phyloP scores from a whole-genome alignment of 306 rosid species.

The Medicago arabica region DNA sequence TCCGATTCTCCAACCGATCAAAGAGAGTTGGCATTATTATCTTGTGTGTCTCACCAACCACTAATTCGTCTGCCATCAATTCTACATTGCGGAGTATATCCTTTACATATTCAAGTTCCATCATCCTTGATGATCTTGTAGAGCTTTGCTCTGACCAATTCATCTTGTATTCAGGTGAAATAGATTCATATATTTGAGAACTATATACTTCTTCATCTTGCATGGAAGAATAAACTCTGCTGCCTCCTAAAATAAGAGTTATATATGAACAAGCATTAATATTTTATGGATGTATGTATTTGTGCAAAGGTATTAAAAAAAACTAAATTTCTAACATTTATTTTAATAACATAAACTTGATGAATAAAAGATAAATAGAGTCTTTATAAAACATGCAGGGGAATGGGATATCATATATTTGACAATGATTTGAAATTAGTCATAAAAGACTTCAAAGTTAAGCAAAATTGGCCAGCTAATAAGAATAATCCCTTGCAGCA shows the following conservation, averaged over 20 bases:
- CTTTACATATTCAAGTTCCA: slow-evolving; percentile 70
- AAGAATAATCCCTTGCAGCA: background rate
- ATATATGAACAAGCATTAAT: background rate
- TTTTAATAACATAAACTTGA: too few species aligned
- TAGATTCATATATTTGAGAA: slow-evolving; percentile 47
- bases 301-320: too few species aligned
- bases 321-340: too few species aligned
- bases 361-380: too few species aligned
- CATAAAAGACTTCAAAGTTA: too few species aligned
- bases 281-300: too few species aligned
- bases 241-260: slow-evolving; percentile 45
- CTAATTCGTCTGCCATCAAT: slow-evolving; percentile 52
- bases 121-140: slow-evolving; percentile 44
- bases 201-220: slow-evolving; percentile 53
- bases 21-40: slow-evolving; percentile 61
- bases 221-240: slow-evolving; percentile 47
- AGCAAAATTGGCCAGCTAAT: too few species aligned
- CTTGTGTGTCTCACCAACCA: slow-evolving; percentile 42
- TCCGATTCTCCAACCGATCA: slow-evolving; percentile 56
- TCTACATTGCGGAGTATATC: slow-evolving; percentile 58
- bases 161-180: slow-evolving; percentile 38
- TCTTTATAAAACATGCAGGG: too few species aligned
- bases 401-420: too few species aligned
- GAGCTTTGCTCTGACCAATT: slow-evolving; percentile 52
- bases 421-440: too few species aligned